Evolutionary conservation across 2,329 filamentous ascomycete genomes (phyloP), one percentile per base, ranked within the genome.

Genomic region (Exophiala oligosperma): DNA sequence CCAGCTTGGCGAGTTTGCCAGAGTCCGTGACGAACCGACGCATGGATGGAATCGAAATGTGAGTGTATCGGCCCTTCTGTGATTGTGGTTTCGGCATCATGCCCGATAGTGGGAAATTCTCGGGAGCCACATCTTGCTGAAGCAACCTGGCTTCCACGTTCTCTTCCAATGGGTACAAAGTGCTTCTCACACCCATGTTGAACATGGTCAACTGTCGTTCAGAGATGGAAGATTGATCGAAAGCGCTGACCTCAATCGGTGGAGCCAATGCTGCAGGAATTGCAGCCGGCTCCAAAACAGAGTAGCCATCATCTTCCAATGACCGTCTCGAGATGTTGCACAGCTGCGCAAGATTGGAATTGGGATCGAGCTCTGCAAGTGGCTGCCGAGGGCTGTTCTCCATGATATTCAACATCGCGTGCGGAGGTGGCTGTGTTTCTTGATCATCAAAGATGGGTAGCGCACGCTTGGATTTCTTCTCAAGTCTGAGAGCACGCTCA

Each of bases 21-120:
- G 92, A 96, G 75, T 97, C 94, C 1, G 93, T 97, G 59, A 99
- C 94, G 70, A 99, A 99, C 66, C 92, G 91, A 50, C 87, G 89
- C 94, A 99, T 99, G 9, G 92, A 97, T 0, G 94, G 94, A 35
- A 97, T 92, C 51, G 88, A 84, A 63, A 99, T 95, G 71, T 93
- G 90, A 51, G 90, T 97, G 75, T 92, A 97, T 24, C 90, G 85
- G 64, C 87, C 84, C 79, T 91, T 93, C 70, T 89, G 84, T 47
- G 90, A 91, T 60, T 90, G 87, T 0, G 94, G 92, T 37, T 82
- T 77, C 2, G 94, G 92, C 1, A 97, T 79, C 73, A 92, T 79
- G 64, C 84, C 79, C 11, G 76, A 77, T 1, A 82, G 71, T 1
- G 92, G 89, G 68, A 87, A 87, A 37, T 82, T 76, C 24, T 83